Conservation (phyloP, 164 flowering plant genomes). For the Aristolochia californica region DNA sequence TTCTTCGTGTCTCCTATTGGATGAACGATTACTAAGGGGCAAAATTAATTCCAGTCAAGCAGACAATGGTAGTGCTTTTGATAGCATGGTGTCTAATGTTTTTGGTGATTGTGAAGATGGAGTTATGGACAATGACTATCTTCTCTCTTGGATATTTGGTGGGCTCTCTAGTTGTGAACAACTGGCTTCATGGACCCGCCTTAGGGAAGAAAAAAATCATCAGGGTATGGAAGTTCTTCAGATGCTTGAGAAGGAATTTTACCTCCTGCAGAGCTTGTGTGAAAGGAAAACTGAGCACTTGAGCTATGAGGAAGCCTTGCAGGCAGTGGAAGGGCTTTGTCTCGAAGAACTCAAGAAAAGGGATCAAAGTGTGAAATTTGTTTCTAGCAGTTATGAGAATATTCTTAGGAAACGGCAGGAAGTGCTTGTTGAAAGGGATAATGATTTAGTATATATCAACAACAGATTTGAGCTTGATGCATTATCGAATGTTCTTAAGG, state of each 20-base stretch:
- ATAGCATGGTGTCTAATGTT: conserved; percentile 5
- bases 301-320: conserved; percentile 78
- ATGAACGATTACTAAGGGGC: conserved; percentile 36
- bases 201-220: conserved; percentile 52
- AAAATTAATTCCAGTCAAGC: conserved; percentile 15
- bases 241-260: conserved; percentile 78
- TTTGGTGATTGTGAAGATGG: conserved; percentile 23
- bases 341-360: conserved; percentile 75
- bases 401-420: conserved; percentile 65
- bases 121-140: conserved; percentile 29
- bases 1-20: conserved; percentile 46
- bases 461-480: conserved; percentile 71
- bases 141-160: conserved; percentile 73
- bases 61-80: conserved; percentile 15
- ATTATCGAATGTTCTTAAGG: conserved; percentile 63
- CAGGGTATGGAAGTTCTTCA: conserved; percentile 64
- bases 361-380: conserved; percentile 34
- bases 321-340: conserved; percentile 66
- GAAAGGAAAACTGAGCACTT: conserved; percentile 76
- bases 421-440: conserved; percentile 50
- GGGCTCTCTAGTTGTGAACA: conserved; percentile 61
- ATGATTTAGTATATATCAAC: conserved; percentile 28
- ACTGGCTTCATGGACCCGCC: conserved; percentile 44
- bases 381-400: conserved; percentile 48
- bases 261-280: conserved; percentile 59